phyloP scores from a whole-genome alignment of 139 green algal genomes.

The Marvania coccoides region DNA sequence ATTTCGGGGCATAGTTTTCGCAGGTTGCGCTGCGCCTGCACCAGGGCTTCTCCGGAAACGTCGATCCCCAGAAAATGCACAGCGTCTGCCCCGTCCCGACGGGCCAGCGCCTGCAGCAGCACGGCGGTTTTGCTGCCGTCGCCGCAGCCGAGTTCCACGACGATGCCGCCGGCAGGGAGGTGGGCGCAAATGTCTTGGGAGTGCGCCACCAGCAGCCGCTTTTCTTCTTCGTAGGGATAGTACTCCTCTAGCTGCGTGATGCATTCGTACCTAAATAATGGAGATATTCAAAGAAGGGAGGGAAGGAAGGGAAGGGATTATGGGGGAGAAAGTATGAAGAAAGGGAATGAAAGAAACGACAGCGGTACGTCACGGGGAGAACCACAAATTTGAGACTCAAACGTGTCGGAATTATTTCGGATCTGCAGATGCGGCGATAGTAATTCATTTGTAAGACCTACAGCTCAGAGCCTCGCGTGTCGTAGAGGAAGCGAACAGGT shows the following conservation, averaged over 20 bases:
- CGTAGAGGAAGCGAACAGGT: constrained; percentile 20
- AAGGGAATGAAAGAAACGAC: background rate
- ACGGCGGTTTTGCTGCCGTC: constrained; percentile 37
- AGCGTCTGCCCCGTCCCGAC: constrained; percentile 2
- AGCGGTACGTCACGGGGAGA: background rate
- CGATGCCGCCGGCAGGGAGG: constrained; percentile 19
- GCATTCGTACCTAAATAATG: background rate
- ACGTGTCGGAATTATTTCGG: background rate
- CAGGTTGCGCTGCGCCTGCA: constrained; percentile 27
- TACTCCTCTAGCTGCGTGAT: constrained; percentile 15
- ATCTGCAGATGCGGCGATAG: too few relatives aligned
- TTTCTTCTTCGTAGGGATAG: constrained; percentile 17
- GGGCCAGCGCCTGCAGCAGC: constrained; percentile 31
- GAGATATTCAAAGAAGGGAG: background rate
- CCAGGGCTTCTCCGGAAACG: constrained; percentile 37
- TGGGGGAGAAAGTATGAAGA: background rate
- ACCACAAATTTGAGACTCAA: too few relatives aligned
- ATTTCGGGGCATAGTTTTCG: background rate
- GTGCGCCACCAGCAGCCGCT: constrained; percentile 13
- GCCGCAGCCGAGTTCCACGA: constrained; percentile 52
- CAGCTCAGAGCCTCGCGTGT: constrained; percentile 9
- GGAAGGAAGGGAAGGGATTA: background rate
- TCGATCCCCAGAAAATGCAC: constrained; percentile 49
- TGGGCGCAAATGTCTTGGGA: constrained; percentile 27
- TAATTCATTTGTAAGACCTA: too few relatives aligned